Evolutionary conservation across 2,329 filamentous ascomycete species (phyloP), one percentile per base, ranked within the genome.

Genomic region (Fusarium scirpi): DNA sequence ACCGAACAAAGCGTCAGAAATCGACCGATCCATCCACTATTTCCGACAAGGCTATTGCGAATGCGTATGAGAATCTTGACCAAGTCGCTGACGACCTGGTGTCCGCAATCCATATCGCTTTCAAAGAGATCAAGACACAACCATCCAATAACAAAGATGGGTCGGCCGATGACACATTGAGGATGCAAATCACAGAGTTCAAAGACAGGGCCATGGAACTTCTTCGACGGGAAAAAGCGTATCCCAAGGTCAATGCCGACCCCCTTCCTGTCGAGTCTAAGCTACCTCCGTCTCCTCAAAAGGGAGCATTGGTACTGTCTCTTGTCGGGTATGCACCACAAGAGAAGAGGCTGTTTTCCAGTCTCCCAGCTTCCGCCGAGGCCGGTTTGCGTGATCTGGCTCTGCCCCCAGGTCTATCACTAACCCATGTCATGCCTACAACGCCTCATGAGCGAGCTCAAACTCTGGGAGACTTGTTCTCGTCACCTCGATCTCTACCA

Each of bases 261-360:
- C 68, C 78, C n/a, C 77, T 82, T 44, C 82, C 81, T 52, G 76
- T 80, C 29, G 80, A 82, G 52, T 82, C 81, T 43, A 79, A 80
- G 49, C 69, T 80, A 29, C 78, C 80, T 20, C 77, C 79, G 6
- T 78, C 80, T 25, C 77, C 83, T 22, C 71, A 78, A 76, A 83
- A 70, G 78, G 86, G 70, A 80, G 86, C 80, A 58, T 61, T 89
- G 18, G 90, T 95, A 8, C 83, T 98, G 62, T 95, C 93, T 1
- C 83, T 97, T 2, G 91, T 90, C 71, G 94, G 93, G 58, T 92
- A 90, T 71, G 92, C 92, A 43, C 89, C 91, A 3, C 89, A 90
- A 47, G 87, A 92, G 38, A 91, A 90, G 72, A 92, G 95, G 65
- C 84, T 98, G 6, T 98, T 96, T 78, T 97, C 95, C 6, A 97